Base-by-base conservation (phyloP, 2,329 filamentous ascomycete genomes). In the Bipolaris sorokiniana region DNA sequence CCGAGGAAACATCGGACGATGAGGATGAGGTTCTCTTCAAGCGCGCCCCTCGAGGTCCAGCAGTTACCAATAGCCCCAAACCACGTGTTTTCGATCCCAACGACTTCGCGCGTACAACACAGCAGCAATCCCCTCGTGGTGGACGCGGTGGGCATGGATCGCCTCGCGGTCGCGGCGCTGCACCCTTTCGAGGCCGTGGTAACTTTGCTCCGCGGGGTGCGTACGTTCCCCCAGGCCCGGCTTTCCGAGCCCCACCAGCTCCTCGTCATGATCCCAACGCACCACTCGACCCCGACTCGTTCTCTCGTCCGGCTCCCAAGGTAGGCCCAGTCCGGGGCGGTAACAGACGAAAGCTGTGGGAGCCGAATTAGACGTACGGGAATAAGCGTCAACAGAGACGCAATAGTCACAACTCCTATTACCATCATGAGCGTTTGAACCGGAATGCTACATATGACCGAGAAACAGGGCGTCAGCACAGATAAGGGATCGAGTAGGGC, bases 1-100 rank as follows among this genome's bases (percentile, higher is more conserved):
- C 44, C 2, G 64, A 65, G 7, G 61, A 59, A 16, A 68, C 66
- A 26, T 73, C 68, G 1, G 75, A 77, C 26, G 75, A 77, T 13
- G 76, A 78, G 44, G 75, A 77, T 37, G 73, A 73, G 10, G 71
- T 77, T 3, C 67, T 77, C 33, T 69, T 77, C 55, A 76, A 77
- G 62, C 72, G 72, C 42, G 70, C 67, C 22, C 75, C 75, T 7
- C 72, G 72, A 26, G 75, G 73, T 42, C 73, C 74, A 13, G 68
- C 74, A 7, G 64, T 68, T 7, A 61, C 61, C 22, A 67, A 64
- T 7, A 68, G 60, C 20, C 18, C 40, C 48, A 66, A 60, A 26
- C 70, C 73, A 58, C 73, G 68, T n/a, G 72, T 81, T 38, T 76
- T 79, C 54, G 81, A 82, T 57, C 80, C 81, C 7, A 80, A 82